phyloP scores from a whole-genome alignment of 805 yeast genomes.

The Candida mattraensis region DNA sequence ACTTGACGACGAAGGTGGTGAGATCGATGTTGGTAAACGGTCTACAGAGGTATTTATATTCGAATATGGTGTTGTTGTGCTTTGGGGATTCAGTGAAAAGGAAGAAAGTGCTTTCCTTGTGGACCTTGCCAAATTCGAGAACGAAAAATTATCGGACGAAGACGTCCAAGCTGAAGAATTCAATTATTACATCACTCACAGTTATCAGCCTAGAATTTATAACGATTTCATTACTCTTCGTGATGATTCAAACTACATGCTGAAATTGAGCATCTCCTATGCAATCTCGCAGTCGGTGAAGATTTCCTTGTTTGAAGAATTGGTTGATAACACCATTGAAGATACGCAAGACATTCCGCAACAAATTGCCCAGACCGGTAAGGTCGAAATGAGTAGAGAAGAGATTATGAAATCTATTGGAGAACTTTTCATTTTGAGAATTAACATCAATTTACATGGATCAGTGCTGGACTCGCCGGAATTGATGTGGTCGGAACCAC shows the following conservation, averaged over 20 bases:
- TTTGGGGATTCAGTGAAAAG: conserved; percentile 90
- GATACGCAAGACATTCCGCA: conserved; percentile 97
- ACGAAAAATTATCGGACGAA: conserved; percentile 85
- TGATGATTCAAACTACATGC: conserved; percentile 88
- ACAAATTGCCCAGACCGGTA: conserved; percentile 92
- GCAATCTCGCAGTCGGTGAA: conserved; percentile 96
- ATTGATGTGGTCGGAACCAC: conserved; percentile 99
- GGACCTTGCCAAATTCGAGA: conserved; percentile 88
- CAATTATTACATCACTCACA: conserved; percentile 89
- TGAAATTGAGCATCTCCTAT: conserved; percentile 89
- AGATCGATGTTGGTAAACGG: conserved; percentile 78
- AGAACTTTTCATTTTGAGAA: conserved; percentile 84
- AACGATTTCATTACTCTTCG: conserved; percentile 92
- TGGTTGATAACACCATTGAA: conserved; percentile 94
- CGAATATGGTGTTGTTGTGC: conserved; percentile 94
- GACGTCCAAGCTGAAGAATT: conserved; percentile 95
- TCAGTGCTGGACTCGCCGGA: conserved; percentile 95
- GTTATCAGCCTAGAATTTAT: conserved; percentile 93
- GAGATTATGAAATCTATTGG: conserved; percentile 98
- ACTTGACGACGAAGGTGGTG: conserved; percentile 93
- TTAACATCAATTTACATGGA: conserved; percentile 80
- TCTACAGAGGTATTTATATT: conserved; percentile 82
- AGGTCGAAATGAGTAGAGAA: conserved; percentile 89
- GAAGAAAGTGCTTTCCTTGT: conserved; percentile 81
- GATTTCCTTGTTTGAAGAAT: conserved; percentile 91